Conservation (phyloP, 1,284 basidiomycete genomes). For the Sphaerobolus stellatus region DNA sequence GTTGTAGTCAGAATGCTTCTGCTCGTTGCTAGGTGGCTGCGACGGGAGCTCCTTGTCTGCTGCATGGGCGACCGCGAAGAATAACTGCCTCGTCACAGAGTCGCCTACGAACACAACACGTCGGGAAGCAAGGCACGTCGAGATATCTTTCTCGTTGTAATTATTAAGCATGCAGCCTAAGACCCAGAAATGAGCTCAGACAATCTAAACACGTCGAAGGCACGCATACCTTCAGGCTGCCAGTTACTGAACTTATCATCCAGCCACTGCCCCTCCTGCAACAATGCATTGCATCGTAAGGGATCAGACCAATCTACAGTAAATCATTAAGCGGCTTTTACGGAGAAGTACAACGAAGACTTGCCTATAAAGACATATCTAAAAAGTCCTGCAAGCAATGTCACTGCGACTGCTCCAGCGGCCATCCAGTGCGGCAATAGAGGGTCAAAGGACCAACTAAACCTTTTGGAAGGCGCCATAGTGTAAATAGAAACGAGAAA, state of each 20-base stretch:
- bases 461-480: constrained; percentile 23
- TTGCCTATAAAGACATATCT: constrained; percentile 50
- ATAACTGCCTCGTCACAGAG: constrained; percentile 76
- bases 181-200: no score
- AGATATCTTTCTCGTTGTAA: constrained; percentile 56
- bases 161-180: constrained; percentile 76
- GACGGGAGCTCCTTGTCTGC: constrained; percentile 58
- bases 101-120: constrained; percentile 81
- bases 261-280: constrained; percentile 77
- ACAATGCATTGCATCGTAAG: constrained; percentile 66
- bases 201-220: not conserved
- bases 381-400: constrained; percentile 44
- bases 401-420: constrained; percentile 37
- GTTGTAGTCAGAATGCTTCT: constrained; percentile 68
- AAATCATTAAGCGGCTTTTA: not conserved
- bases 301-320: constrained; percentile 67
- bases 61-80: constrained; percentile 67
- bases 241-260: constrained; percentile 67
- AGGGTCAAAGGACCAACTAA: constrained; percentile 44
- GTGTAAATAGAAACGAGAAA: no score
- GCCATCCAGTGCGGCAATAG: constrained; percentile 55
- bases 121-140: constrained; percentile 51
- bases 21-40: constrained; percentile 51
- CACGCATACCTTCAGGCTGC: constrained; percentile 76
- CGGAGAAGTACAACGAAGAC: constrained; percentile 20